Evolutionary conservation across 495 filamentous ascomycete species (phyloP).

Genomic region (Elaphomyces granulatus): DNA sequence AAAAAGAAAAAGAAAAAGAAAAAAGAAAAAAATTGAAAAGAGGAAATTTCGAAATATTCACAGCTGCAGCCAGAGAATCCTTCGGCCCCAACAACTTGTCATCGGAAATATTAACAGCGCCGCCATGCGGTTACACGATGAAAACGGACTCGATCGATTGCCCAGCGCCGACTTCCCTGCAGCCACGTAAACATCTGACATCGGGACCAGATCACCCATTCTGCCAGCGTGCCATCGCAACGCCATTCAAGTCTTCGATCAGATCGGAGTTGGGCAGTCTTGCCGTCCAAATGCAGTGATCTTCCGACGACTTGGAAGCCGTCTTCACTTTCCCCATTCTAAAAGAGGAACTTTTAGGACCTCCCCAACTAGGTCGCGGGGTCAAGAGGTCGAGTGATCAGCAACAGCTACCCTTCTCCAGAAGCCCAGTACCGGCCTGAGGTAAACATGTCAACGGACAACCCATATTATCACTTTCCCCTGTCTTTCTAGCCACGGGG

Average conservation of each 20-base stretch:
- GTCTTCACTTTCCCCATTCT: too few species aligned
- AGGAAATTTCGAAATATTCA: constrained; percentile 1
- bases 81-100: not conserved
- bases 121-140: not conserved
- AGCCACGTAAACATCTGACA: not conserved
- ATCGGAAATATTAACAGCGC: not conserved
- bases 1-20: constrained; percentile 2
- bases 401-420: not conserved
- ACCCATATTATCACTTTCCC: too few species aligned
- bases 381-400: too few species aligned
- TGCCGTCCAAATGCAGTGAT: too few species aligned
- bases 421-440: too few species aligned
- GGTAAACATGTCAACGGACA: too few species aligned
- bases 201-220: not conserved
- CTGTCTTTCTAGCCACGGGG: too few species aligned
- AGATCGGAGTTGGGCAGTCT: too few species aligned
- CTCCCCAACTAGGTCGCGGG: too few species aligned
- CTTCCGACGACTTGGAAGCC: too few species aligned
- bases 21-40: constrained; percentile 5
- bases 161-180: not conserved
- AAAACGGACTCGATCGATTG: not conserved
- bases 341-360: too few species aligned
- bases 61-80: not conserved
- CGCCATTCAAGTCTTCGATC: too few species aligned
- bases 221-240: not conserved